Conservation (phyloP, 2,329 filamentous ascomycete species). For the Mycosphaerella sp. region DNA sequence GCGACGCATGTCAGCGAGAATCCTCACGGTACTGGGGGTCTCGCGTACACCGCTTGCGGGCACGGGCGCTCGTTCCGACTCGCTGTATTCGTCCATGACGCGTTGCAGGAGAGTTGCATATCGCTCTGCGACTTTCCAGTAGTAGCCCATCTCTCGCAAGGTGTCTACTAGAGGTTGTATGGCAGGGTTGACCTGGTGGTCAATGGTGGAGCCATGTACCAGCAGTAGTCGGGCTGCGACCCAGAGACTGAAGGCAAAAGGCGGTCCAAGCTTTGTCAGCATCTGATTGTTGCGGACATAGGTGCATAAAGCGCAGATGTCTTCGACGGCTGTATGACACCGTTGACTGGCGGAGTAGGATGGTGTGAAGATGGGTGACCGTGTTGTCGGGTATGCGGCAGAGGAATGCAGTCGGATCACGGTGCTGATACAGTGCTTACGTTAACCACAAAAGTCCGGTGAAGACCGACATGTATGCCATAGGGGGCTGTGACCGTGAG, state of each 20-base stretch:
- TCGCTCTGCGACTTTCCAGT: constrained; percentile 79
- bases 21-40: constrained; percentile 76
- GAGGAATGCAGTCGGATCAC: constrained; percentile 88
- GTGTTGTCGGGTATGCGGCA: constrained; percentile 82
- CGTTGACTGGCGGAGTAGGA: constrained; percentile 79
- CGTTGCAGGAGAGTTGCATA: constrained; percentile 75
- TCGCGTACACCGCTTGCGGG: constrained; percentile 61
- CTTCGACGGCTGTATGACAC: constrained; percentile 76
- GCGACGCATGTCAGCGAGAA: constrained; percentile 83
- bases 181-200: constrained; percentile 72
- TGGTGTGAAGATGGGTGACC: constrained; percentile 81
- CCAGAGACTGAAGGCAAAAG: constrained; percentile 89
- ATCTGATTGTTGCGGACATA: constrained; percentile 71
- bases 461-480: neutral
- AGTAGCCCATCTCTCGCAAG: constrained; percentile 69
- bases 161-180: constrained; percentile 78
- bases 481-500: neutral
- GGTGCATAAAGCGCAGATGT: constrained; percentile 69
- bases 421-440: constrained; percentile 44
- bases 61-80: constrained; percentile 58
- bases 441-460: constrained; percentile 19
- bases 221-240: constrained; percentile 80
- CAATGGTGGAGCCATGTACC: constrained; percentile 84
- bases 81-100: constrained; percentile 78
- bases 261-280: constrained; percentile 74